Conservation (phyloP, 1,139 yeast species). For the Geotrichum histeridarum region DNA sequence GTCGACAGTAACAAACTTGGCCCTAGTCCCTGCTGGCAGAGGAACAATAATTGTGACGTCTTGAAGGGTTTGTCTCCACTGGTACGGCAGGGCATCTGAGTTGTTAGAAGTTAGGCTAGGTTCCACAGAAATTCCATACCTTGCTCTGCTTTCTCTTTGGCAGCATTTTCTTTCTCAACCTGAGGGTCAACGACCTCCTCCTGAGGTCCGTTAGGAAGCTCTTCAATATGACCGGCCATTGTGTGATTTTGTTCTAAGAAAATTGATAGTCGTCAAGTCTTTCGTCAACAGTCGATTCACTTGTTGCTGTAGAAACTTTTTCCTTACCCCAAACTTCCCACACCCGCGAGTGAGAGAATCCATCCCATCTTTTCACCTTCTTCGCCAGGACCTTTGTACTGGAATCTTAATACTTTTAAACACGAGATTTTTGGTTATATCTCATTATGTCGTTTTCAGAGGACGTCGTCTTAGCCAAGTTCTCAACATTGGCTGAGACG, state of each 20-base stretch:
- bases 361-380: neutral
- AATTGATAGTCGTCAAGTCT: neutral
- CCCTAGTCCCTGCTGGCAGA: slow-evolving; percentile 37
- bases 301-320: neutral
- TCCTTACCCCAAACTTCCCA: slow-evolving; percentile 1
- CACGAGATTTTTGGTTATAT: neutral
- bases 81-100: slow-evolving; percentile 31
- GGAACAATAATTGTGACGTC: slow-evolving; percentile 40
- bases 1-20: slow-evolving; percentile 35
- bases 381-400: neutral
- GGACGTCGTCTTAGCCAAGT: slow-evolving; percentile 51
- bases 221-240: slow-evolving; percentile 9
- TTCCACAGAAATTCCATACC: slow-evolving; percentile 7
- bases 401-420: neutral
- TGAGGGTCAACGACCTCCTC: slow-evolving; percentile 10
- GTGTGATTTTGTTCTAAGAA: neutral
- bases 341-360: neutral
- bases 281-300: neutral
- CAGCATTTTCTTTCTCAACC: slow-evolving; percentile 22
- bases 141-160: slow-evolving; percentile 24
- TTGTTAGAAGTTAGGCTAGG: neutral
- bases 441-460: slow-evolving; percentile 55
- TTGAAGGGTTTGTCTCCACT: slow-evolving; percentile 42
- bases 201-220: slow-evolving; percentile 2
- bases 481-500: slow-evolving; percentile 62